Evolutionary conservation across 495 filamentous ascomycete species (phyloP), one percentile per base, ranked within the genome.

Genomic region (Penicillium ucsense): DNA sequence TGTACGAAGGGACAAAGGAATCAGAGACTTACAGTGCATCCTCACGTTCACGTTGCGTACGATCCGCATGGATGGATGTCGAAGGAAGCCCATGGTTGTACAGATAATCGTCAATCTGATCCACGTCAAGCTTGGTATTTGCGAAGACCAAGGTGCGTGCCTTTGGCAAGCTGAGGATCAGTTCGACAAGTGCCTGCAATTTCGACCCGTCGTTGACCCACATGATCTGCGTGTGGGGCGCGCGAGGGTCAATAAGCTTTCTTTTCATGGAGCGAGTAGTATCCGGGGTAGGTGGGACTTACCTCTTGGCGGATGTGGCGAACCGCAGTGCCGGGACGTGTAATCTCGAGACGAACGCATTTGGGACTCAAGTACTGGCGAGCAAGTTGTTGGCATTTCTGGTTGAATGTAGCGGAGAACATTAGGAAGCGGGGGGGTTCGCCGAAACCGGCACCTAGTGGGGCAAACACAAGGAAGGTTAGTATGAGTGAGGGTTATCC

Each of bases 391-490:
- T 88, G 89, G 54, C 83, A 81, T 0, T 67, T 62, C 67, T 83
- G 86, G 20, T 86, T 82, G 60, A 97, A 97, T 0, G 92, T 96
- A 8, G 92, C 92, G 3, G 88, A 95, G 53, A 96, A 96, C 78
- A 98, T 88, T 76, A 95, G 71, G 68, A 86, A 95, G 12, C 81
- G 67, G 20, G 20, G 20, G 20, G 20, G 20, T 20, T 20, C 20
- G 20, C 20, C 20, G 20, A 20, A 20, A 20, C 20, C 20, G 20
- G 20, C 1, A 20, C 20, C 20, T 20, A 20, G 20, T 20, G 20
- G 20, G 20, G 2, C 20, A 20, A 20, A 20, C 20, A 20, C 20
- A 20, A 20, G 20, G 20, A 20, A 20, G 20, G 20, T 20, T 20
- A 20, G 20, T 20, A 20, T 20, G 20, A 20, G 20, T 20, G 20